A percentile compares a stretch with the other conserved stretches of the same genome.
phyloP scores from a whole-genome alignment of 176 grass and related monocot genomes.

The Musa schizocarpa region DNA sequence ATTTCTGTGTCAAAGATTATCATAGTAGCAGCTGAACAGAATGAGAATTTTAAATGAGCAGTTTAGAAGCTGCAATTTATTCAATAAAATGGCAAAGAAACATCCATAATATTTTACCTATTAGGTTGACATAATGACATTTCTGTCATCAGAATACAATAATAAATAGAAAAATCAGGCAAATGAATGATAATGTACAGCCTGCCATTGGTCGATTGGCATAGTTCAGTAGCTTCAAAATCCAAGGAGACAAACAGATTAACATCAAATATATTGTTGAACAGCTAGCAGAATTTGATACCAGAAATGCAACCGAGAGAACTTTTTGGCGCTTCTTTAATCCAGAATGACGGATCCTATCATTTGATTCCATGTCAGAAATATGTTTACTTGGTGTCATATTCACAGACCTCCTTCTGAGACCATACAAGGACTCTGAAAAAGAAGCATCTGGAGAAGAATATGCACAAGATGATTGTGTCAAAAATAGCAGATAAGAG shows the following conservation, averaged over 20 bases:
- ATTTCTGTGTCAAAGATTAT: too few relatives aligned
- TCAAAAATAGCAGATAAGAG: neutral
- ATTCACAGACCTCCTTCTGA: constrained; percentile 66
- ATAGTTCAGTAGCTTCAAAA: constrained; percentile 1
- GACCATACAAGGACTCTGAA: constrained; percentile 92
- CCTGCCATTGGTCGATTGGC: neutral
- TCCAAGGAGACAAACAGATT: constrained; percentile 2
- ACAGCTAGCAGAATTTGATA: constrained; percentile 36
- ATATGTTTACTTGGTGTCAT: constrained; percentile 36
- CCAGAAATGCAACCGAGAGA: constrained; percentile 82
- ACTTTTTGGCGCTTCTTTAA: constrained; percentile 77
- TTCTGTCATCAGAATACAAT: neutral
- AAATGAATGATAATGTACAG: neutral
- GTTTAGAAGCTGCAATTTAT: neutral
- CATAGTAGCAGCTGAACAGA: too few relatives aligned
- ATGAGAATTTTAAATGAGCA: neutral
- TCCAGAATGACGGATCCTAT: constrained; percentile 48
- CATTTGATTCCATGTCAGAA: constrained; percentile 44
- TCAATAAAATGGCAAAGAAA: neutral
- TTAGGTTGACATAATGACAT: neutral
- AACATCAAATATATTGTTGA: constrained; percentile 7
- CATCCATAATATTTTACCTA: neutral
- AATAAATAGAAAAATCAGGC: neutral
- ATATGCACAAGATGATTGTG: neutral
- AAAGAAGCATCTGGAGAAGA: constrained; percentile 85